Evolutionary conservation across 352 stramenopile species (phyloP), one percentile per base, ranked within the genome.

Genomic region (Phytophthora parvispora): DNA sequence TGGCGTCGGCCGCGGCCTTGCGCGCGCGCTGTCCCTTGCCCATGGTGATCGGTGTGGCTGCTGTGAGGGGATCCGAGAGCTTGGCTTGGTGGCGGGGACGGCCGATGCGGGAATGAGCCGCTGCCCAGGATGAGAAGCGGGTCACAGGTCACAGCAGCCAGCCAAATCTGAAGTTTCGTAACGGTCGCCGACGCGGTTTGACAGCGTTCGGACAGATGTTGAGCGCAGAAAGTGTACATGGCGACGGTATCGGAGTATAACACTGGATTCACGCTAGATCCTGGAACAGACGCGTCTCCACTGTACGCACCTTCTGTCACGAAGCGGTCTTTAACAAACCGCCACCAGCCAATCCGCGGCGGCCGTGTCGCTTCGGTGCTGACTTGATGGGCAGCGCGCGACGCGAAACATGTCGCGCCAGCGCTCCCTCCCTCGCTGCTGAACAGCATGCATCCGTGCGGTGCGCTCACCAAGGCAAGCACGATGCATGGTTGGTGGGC

Each of bases 21-120:
- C 77, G 78, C 59, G 81, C 75, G 53, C 84, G 82, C 67, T 93
- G 85, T 75, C 73, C 85, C 68, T 93, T 93, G 71, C 85, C 85
- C 85, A 93, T 93, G 45, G 40, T 55, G 53, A 60, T 67, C 65
- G 53, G 55, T 67, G 36, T 51, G 25, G 45, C 38, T 49, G 22
- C 24, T 25, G 40, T 42, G 58, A 38, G 31, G 38, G 51, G 64
- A 67, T 55, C 40, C 50, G 55, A 29, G 47, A 20, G 38, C 42
- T 54, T 62, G 42, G 38, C 42, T 54, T 62, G 42, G 63, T 45
- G 53, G 54, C 45, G 50, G 28, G 34, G 51, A 36, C 53, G 36
- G 60, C 67, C 47, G 56, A 74, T 45, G 54, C 15, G 38, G 49
- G 60, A 74, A 74, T 74, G 65, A 73, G 65, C 52, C 64, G 51